Evolutionary conservation across 345 rosid species (phyloP), one percentile per base, ranked within the genome.

Genomic region (Brassica rapa): DNA sequence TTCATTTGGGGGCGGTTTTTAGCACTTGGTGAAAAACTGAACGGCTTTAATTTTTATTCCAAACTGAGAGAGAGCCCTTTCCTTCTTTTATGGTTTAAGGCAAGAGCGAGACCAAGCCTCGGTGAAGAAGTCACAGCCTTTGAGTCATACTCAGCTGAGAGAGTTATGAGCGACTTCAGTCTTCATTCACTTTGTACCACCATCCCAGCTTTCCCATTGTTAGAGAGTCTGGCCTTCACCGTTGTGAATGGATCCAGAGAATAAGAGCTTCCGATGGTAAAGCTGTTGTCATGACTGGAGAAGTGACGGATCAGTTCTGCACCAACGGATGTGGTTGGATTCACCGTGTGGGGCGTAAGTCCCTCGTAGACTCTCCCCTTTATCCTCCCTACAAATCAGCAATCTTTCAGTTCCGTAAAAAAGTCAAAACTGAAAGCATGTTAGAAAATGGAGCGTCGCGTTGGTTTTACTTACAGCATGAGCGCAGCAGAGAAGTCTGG

Each of bases 241-340:
- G 78, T 73, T 6, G 92, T 92, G n/a, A 84, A 65, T 6, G 87
- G 88, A 82, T 90, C 86, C 59, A 89, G 30, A 2, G 55, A 77
- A 80, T 90, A 92, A 64, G 86, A 82, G 70, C 91, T 88, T 75
- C 96, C 96, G 1, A 92, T 66, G 65, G 82, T 83, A 74, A 89
- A 88, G 76, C 80, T 88, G 80, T 84, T 90, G 75, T 86, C 85
- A 37, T 80, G 68, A 74, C 78, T 84, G 14, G 97, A 80, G 82
- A 92, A 85, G 51, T 83, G 83, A 66, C 87, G 90, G n/a, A 87
- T 86, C 85, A 92, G 83, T 86, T 92, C 96, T 14, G 96, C 92
- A 4, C 89, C 97, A 65, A 90, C 84, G 1, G 89, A 74, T 51
- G 86, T 85, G 72, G 82, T 75, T 30, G 87, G 87, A 73, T 84